Percentiles rank a stretch among this genome's conserved stretches.
These are phyloP conservation scores for Paratrypanosoma confusum DNA, from an alignment of 208 protist genomes.

Conservation along the genomic window DNA sequence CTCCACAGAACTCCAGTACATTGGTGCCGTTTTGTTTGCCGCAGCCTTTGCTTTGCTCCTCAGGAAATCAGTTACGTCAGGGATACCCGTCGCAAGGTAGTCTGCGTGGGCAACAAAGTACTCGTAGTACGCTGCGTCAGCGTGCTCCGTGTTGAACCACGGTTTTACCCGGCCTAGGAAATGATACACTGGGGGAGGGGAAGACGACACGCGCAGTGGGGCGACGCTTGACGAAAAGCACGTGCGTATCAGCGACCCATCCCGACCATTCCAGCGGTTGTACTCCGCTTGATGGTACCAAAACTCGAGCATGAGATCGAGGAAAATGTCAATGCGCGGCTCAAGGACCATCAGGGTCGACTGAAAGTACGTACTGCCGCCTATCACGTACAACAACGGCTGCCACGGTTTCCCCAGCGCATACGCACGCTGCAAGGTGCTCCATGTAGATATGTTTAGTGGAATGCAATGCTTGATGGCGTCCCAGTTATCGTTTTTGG, in stretches of 20 bases:
- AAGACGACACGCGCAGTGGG: not conserved
- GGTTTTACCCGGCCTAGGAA: slow-evolving; percentile 15
- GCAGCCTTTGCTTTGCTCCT: not conserved
- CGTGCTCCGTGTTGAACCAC: slow-evolving; percentile 14
- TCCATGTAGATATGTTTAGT: too few species aligned
- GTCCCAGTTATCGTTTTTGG: too few species aligned
- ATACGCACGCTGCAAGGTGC: too few species aligned
- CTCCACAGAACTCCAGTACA: too few species aligned
- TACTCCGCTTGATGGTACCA: slow-evolving; percentile 9
- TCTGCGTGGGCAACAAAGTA: not conserved
- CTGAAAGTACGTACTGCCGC: slow-evolving; percentile 20
- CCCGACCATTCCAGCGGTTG: slow-evolving; percentile 11
- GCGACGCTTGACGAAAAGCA: slow-evolving; percentile 9
- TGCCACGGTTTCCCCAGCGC: slow-evolving; percentile 5
- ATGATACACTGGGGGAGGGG: slow-evolving; percentile 5
- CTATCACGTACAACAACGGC: too few species aligned
- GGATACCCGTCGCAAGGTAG: too few species aligned
- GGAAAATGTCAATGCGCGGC: slow-evolving; percentile 17
- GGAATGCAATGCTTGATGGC: too few species aligned
- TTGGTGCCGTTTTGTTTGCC: not conserved
- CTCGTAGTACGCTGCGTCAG: not conserved
- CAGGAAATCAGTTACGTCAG: not conserved
- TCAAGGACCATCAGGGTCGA: slow-evolving; percentile 13
- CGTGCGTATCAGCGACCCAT: slow-evolving; percentile 16
- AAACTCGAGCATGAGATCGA: slow-evolving; percentile 18